Evolutionary conservation across 2,329 filamentous ascomycete genomes (phyloP), one percentile per base, ranked within the genome.

Genomic region (Chrysosphaeria jannelii): DNA sequence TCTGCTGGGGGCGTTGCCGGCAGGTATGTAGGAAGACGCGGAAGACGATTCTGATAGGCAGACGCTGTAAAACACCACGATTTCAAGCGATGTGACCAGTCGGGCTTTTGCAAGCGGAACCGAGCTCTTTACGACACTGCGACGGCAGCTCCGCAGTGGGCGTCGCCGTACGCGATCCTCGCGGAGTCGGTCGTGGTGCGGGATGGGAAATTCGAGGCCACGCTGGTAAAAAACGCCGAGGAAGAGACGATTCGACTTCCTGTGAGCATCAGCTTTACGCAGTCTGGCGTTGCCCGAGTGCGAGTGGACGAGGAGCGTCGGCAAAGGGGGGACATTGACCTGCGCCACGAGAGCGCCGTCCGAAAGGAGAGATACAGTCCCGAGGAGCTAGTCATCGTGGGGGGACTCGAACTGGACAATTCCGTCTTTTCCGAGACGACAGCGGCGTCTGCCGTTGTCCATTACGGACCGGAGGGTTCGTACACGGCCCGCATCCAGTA

Each of bases 41-140:
- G n/a, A n/a, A n/a, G n/a, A n/a, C n/a, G n/a, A n/a, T 21, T 12
- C n/a, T n/a, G n/a, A n/a, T n/a, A n/a, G n/a, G n/a, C 34, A 89
- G 78, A 60, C 32, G 55, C 61, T 36, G 85, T 97, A 24, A 97
- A 97, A 49, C 71, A 90, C 40, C 66, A 90, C 37, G 79, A 89
- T 43, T 97, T 93, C 57, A 97, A 93, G 42, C 90, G 71, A 36
- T 97, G 85, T 50, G 51, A 71, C 34, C 81, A 97, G 42, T 85
- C 81, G 4, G 85, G 85, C 36, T 97, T 97, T 51, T 97, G 85
- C 49, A 85, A 78, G 42, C 72, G 85, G 33, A 93, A 93, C 47
- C 66, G 85, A 41, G 71, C 62, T 19, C 79, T 72, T 40, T 85
- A 85, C 40, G 79, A 93, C 45, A 51, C 59, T 31, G 76, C 66